These are phyloP conservation scores for Beauveria medogensis DNA, from an alignment of 2,329 filamentous ascomycete species.

Conservation along the genomic window DNA sequence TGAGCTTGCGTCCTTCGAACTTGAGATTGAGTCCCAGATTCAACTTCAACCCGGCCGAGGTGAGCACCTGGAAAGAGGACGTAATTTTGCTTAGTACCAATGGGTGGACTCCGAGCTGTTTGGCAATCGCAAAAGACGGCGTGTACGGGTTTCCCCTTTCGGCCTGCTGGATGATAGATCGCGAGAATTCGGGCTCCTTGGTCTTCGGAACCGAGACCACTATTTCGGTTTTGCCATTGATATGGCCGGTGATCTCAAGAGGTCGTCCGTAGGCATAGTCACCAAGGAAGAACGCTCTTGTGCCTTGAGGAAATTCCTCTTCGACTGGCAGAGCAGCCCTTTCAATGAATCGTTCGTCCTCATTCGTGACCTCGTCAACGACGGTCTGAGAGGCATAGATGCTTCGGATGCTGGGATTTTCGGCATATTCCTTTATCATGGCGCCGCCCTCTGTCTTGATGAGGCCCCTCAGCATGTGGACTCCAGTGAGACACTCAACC, in stretches of 20 bases:
- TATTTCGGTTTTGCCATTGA: conserved; percentile 67
- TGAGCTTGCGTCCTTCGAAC: conserved; percentile 90
- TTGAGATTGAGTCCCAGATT: conserved; percentile 95
- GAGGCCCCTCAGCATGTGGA: conserved; percentile 89
- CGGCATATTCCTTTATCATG: conserved; percentile 84
- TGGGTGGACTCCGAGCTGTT: conserved; percentile 71
- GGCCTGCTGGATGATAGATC: conserved; percentile 60
- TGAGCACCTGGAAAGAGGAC: conserved; percentile 79
- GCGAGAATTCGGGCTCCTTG: conserved; percentile 75
- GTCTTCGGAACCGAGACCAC: conserved; percentile 64
- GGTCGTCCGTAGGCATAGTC: conserved; percentile 90
- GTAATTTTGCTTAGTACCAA: conserved; percentile 92
- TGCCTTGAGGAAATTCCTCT: conserved; percentile 79
- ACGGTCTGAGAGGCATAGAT: conserved; percentile 88
- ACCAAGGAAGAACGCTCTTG: conserved; percentile 85
- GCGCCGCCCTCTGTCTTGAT: conserved; percentile 85
- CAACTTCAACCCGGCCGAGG: conserved; percentile 69
- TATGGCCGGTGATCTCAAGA: conserved; percentile 70
- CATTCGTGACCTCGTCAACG: conserved; percentile 82
- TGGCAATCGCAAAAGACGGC: conserved; percentile 83
- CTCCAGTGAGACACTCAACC: conserved; percentile 83
- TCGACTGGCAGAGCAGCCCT: conserved; percentile 78
- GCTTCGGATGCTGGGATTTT: conserved; percentile 75
- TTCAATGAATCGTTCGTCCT: conserved; percentile 90
- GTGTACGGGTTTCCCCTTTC: conserved; percentile 68